phyloP scores from a whole-genome alignment of 768 basidiomycete genomes.

The Calvatia gigantea region DNA sequence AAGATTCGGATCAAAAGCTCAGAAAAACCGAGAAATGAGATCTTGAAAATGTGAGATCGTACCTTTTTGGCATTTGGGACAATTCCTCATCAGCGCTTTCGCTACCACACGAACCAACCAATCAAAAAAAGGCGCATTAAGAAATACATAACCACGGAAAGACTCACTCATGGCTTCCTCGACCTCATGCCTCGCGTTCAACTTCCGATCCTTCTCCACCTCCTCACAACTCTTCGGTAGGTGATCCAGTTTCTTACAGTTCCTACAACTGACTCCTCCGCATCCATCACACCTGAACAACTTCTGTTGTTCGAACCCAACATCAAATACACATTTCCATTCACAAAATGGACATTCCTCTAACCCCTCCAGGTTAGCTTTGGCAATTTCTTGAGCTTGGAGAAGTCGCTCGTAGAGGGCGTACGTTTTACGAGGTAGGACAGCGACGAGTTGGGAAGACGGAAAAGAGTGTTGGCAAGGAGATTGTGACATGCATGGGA shows the following conservation, averaged over 20 bases:
- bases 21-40: neutral
- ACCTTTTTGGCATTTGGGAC: constrained; percentile 86
- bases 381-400: constrained; percentile 76
- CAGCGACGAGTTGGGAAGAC: constrained; percentile 61
- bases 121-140: too few species aligned
- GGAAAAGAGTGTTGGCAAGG: constrained; percentile 70
- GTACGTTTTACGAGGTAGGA: constrained; percentile 64
- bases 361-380: constrained; percentile 72
- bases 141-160: neutral
- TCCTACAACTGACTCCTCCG: constrained; percentile 70
- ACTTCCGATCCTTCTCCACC: constrained; percentile 65
- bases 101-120: constrained; percentile 36
- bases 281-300: constrained; percentile 63
- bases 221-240: constrained; percentile 82
- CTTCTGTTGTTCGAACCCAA: constrained; percentile 49
- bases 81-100: constrained; percentile 80
- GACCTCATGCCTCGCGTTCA: constrained; percentile 73
- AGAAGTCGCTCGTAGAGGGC: constrained; percentile 70
- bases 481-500: constrained; percentile 82
- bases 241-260: constrained; percentile 83
- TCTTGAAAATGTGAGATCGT: constrained; percentile 1
- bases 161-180: constrained; percentile 91
- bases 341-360: constrained; percentile 94
- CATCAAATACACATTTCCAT: constrained; percentile 77
- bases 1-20: neutral